phyloP scores from a whole-genome alignment of 371 early-diverging fungal genomes.

The Cokeromyces recurvatus region DNA sequence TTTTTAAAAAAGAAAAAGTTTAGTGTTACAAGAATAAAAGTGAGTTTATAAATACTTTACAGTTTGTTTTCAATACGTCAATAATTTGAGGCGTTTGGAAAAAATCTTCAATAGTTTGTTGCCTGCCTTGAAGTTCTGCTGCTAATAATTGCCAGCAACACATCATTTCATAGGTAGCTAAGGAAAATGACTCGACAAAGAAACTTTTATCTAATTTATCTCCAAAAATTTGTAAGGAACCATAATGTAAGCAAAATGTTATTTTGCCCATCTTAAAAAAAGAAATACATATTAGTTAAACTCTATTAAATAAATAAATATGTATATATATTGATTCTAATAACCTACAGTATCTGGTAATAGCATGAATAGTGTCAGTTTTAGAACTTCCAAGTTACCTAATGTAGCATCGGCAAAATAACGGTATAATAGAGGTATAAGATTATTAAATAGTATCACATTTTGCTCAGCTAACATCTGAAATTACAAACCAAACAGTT shows the following conservation, averaged over 20 bases:
- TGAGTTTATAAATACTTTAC: conserved; percentile 9
- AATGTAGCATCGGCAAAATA: conserved; percentile 13
- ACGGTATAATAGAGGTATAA: conserved; percentile 26
- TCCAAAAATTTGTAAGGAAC: conserved; percentile 22
- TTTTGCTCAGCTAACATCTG: conserved; percentile 32
- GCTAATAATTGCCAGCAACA: conserved; percentile 28
- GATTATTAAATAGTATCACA: conserved; percentile 12
- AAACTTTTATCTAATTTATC: conserved; percentile 7
- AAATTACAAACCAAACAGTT: background rate
- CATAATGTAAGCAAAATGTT: conserved; percentile 15
- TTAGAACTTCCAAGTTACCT: conserved; percentile 22
- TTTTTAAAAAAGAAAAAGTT: too few relatives aligned
- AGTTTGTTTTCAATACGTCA: conserved; percentile 12
- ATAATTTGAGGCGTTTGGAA: conserved; percentile 11
- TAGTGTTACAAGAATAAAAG: background rate
- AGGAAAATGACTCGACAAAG: conserved; percentile 9
- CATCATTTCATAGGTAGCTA: conserved; percentile 19
- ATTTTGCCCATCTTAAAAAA: conserved; percentile 16
- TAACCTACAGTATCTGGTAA: conserved; percentile 32
- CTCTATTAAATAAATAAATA: too few relatives aligned
- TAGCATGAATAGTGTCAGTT: conserved; percentile 16
- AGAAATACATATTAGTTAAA: background rate
- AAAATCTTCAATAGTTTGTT: conserved; percentile 10
- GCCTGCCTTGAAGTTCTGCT: conserved; percentile 26
- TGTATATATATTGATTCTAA: too few relatives aligned